These are phyloP conservation scores for Cladophialophora exuberans DNA, from an alignment of 2,329 filamentous ascomycete species.

Conservation along the genomic window DNA sequence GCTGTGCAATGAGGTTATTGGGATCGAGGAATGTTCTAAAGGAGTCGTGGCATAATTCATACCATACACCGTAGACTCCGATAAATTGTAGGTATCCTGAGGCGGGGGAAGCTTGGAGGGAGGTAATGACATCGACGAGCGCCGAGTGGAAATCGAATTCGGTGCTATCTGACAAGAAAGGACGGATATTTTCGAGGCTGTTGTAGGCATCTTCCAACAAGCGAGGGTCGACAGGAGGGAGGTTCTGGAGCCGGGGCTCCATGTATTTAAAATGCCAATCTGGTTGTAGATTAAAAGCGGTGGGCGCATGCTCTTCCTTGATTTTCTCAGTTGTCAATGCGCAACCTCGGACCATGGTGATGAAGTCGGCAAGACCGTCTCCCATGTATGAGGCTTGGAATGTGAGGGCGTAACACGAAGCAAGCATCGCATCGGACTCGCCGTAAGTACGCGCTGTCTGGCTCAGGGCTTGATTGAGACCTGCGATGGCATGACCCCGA, in stretches of 20 bases:
- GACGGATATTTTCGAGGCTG: conserved; percentile 31
- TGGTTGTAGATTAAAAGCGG: conserved; percentile 34
- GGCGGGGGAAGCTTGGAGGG: conserved; percentile 22
- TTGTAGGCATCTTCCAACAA: conserved; percentile 29
- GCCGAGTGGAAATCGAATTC: conserved; percentile 30
- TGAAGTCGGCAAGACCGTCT: conserved; percentile 40
- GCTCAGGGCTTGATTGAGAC: conserved; percentile 60
- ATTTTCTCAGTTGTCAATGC: conserved; percentile 42
- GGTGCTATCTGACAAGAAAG: conserved; percentile 38
- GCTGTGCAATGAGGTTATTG: conserved; percentile 45
- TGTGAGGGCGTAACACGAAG: conserved; percentile 40
- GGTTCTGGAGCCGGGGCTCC: conserved; percentile 26
- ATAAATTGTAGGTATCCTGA: conserved; percentile 47
- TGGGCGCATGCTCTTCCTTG: conserved; percentile 31
- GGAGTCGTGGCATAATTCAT: conserved; percentile 43
- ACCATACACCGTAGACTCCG: conserved; percentile 46
- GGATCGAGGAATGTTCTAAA: conserved; percentile 51
- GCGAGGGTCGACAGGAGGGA: conserved; percentile 28
- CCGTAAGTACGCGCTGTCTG: conserved; percentile 28
- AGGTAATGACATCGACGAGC: conserved; percentile 32
- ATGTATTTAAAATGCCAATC: conserved; percentile 33
- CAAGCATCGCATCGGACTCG: conserved; percentile 38
- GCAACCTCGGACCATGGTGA: conserved; percentile 42
- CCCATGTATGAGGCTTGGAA: conserved; percentile 41
- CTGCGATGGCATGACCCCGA: conserved; percentile 66